Base-by-base conservation (phyloP, 192 early-diverging fungal genomes). In the Paraglomus brasilianum region DNA sequence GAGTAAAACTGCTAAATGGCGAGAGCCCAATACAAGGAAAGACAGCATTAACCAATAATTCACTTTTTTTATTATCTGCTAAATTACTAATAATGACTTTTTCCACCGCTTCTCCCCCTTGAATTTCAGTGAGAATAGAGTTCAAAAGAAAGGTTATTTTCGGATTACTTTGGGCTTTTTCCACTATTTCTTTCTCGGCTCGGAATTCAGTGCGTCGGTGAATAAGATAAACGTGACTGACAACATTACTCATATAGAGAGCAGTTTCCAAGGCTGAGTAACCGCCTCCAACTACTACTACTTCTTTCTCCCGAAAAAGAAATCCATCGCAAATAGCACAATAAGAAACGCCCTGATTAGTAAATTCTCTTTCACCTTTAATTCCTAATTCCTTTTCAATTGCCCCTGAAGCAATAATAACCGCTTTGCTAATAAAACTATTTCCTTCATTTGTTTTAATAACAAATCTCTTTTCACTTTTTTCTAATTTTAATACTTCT, bases 321-420 rank as follows among this genome's bases (percentile, higher is more conserved):
- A 60, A 60, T 9, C 58, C 58, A 41, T 60, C 58, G 17, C 58
- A 60, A 60, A 60, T 60, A 4, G 58, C 58, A 60, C 58, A 60
- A 60, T 41, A 41, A n/a, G 58, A 60, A 60, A 60, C 58, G 14
- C 58, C 58, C 4, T n/a, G 19, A 38, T 60, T 60, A 13, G 41
- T 60, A 11, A 60, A 60, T 41, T 60, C 39, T 43, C 24, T 41
- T 43, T 60, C 58, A 8, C 58, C 58, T 21, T 60, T 41, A 6
- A 60, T 41, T 39, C 38, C 36, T 15, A 60, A 41, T n/a, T 60
- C 14, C 4, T 60, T 60, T 43, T 60, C 58, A 43, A 60, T 21
- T 21, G 58, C 58, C 17, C 58, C 58, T 2, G 58, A 60, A 41
- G 58, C 58, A 41, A 60, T 60, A 60, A 60, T 60, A 4, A 60